Percentiles rank a stretch among this genome's conserved stretches.
Evolutionary conservation across 768 basidiomycete genomes (phyloP).

Genomic region (Suillus subluteus): DNA sequence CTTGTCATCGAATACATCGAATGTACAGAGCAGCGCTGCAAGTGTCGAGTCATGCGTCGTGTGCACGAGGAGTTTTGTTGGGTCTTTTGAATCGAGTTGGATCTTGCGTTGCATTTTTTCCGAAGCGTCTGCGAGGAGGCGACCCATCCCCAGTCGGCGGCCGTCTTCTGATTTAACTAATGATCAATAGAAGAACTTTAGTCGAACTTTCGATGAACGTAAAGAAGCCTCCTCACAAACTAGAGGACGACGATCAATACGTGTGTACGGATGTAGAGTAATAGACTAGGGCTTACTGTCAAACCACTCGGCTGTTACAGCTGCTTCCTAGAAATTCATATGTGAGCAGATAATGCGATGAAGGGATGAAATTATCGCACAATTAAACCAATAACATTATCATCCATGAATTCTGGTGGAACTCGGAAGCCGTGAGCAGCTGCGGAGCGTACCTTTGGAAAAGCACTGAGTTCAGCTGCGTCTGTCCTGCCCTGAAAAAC

Average conservation of each 20-base stretch:
- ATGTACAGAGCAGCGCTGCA: constrained; percentile 62
- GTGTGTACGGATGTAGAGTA: background rate
- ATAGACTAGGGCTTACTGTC: constrained; percentile 43
- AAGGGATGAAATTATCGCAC: constrained; percentile 38
- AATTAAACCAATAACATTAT: constrained; percentile 57
- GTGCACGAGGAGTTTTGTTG: constrained; percentile 68
- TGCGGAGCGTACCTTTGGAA: constrained; percentile 61
- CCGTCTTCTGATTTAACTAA: constrained; percentile 77
- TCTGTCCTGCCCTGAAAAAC: background rate
- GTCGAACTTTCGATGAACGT: background rate
- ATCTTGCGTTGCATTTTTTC: constrained; percentile 64
- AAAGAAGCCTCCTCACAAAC: constrained; percentile 27
- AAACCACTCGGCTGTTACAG: constrained; percentile 82
- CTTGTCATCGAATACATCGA: constrained; percentile 77
- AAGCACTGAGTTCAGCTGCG: constrained; percentile 4
- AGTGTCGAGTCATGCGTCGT: constrained; percentile 75
- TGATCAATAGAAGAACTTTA: constrained; percentile 18
- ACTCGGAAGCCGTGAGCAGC: constrained; percentile 72
- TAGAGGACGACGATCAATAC: constrained; percentile 17
- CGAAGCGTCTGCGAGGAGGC: constrained; percentile 66
- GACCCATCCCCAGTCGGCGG: constrained; percentile 76
- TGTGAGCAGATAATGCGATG: background rate
- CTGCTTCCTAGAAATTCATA: constrained; percentile 54
- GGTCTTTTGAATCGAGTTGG: constrained; percentile 45
- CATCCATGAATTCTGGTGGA: constrained; percentile 74